These are phyloP conservation scores for Aureobasidium pullulans DNA, from an alignment of 2,329 filamentous ascomycete genomes.

Conservation along the genomic window DNA sequence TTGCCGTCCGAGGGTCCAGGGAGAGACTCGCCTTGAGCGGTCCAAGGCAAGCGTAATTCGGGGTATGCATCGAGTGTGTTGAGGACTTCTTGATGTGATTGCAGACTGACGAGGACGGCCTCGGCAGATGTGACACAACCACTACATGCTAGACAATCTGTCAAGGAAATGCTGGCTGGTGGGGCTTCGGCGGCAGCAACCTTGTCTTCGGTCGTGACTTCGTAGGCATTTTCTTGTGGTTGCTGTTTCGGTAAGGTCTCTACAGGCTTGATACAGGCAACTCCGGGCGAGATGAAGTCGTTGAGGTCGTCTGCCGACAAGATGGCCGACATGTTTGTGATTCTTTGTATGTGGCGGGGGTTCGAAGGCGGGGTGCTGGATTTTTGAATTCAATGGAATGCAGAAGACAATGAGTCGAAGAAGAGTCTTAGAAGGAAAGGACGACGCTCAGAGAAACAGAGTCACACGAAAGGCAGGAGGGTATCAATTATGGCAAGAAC, in stretches of 20 bases:
- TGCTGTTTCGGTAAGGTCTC: slow-evolving; percentile 70
- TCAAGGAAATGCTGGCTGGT: slow-evolving; percentile 88
- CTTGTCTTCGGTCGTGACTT: slow-evolving; percentile 91
- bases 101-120: slow-evolving; percentile 89
- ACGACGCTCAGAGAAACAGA: not conserved
- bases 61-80: slow-evolving; percentile 63
- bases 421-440: not conserved
- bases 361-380: not conserved
- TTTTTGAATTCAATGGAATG: not conserved
- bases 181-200: slow-evolving; percentile 47
- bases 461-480: not conserved
- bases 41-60: slow-evolving; percentile 33
- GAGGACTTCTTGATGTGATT: slow-evolving; percentile 88
- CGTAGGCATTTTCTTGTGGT: slow-evolving; percentile 54
- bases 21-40: slow-evolving; percentile 12
- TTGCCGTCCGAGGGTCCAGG: slow-evolving; percentile 44
- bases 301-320: slow-evolving; percentile 95
- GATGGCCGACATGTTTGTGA: slow-evolving; percentile 75
- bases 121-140: slow-evolving; percentile 97
- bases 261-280: slow-evolving; percentile 96
- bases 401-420: not conserved
- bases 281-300: slow-evolving; percentile 96
- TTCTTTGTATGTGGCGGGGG: slow-evolving; percentile 9
- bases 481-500: not conserved
- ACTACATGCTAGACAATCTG: slow-evolving; percentile 94